Conservation (phyloP, 305 asterid species). For the Rubia peregrina region DNA sequence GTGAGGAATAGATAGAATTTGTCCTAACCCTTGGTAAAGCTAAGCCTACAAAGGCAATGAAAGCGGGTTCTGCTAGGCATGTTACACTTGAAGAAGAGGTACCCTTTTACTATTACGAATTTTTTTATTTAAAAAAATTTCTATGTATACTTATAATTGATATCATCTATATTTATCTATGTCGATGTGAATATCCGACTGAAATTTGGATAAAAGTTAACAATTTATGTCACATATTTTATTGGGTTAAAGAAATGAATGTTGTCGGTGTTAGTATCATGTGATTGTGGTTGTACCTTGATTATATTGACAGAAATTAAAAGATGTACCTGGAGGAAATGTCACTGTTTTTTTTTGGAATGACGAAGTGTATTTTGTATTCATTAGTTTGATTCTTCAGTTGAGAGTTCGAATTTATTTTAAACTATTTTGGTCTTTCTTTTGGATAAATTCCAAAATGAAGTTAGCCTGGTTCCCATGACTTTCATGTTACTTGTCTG, state of each 20-base stretch:
- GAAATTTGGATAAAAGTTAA: neutral
- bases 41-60: slow-evolving; percentile 61
- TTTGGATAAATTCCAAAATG: neutral
- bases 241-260: too few relatives aligned
- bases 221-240: neutral
- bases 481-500: too few relatives aligned
- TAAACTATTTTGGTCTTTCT: neutral
- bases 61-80: slow-evolving; percentile 74
- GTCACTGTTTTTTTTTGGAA: neutral
- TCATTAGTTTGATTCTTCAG: neutral
- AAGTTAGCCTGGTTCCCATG: too few relatives aligned
- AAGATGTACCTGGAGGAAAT: neutral
- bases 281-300: neutral
- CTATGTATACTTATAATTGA: too few relatives aligned
- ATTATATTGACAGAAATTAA: neutral
- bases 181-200: neutral
- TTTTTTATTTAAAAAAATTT: neutral
- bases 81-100: slow-evolving; percentile 81
- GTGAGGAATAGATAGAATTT: slow-evolving; percentile 75
- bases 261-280: neutral
- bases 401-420: neutral
- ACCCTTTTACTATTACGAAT: neutral
- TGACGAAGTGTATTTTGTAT: neutral
- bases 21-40: slow-evolving; percentile 46
- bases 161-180: too few relatives aligned